Evolutionary conservation across 1,284 basidiomycete genomes (phyloP).

Genomic region (Malassezia pachydermatis): DNA sequence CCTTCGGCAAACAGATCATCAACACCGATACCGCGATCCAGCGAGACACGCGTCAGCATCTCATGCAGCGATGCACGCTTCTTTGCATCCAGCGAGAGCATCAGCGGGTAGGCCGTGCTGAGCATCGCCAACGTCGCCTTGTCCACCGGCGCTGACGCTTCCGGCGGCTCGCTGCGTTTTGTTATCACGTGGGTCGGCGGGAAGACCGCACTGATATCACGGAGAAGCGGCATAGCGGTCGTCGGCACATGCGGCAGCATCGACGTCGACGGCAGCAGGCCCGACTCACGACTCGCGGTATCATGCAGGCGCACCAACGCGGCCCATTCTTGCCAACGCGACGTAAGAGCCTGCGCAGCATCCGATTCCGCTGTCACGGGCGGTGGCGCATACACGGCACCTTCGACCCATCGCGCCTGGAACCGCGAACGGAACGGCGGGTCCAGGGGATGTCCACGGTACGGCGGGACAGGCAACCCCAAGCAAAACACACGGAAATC

Average conservation of each 20-base stretch:
- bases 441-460: slow-evolving; percentile 48
- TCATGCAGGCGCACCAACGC: slow-evolving; percentile 34
- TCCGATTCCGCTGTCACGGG: background rate
- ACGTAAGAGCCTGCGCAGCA: slow-evolving; percentile 23
- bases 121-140: slow-evolving; percentile 31
- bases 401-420: slow-evolving; percentile 47
- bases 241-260: slow-evolving; percentile 39
- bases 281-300: slow-evolving; percentile 25
- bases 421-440: slow-evolving; percentile 50
- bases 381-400: slow-evolving; percentile 25
- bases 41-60: slow-evolving; percentile 30
- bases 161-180: slow-evolving; percentile 9
- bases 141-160: slow-evolving; percentile 20
- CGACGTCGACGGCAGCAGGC: slow-evolving; percentile 34
- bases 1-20: slow-evolving; percentile 17
- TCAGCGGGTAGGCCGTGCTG: slow-evolving; percentile 38
- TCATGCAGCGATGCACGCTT: slow-evolving; percentile 32
- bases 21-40: slow-evolving; percentile 33
- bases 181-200: slow-evolving; percentile 23
- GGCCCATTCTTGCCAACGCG: slow-evolving; percentile 31
- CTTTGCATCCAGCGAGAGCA: slow-evolving; percentile 29
- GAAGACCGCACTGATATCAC: slow-evolving; percentile 32
- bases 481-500: slow-evolving; percentile 49
- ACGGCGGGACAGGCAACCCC: slow-evolving; percentile 47
- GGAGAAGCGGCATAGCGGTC: slow-evolving; percentile 35